phyloP scores from a whole-genome alignment of 2,329 filamentous ascomycete genomes.

The Botryotinia convoluta region DNA sequence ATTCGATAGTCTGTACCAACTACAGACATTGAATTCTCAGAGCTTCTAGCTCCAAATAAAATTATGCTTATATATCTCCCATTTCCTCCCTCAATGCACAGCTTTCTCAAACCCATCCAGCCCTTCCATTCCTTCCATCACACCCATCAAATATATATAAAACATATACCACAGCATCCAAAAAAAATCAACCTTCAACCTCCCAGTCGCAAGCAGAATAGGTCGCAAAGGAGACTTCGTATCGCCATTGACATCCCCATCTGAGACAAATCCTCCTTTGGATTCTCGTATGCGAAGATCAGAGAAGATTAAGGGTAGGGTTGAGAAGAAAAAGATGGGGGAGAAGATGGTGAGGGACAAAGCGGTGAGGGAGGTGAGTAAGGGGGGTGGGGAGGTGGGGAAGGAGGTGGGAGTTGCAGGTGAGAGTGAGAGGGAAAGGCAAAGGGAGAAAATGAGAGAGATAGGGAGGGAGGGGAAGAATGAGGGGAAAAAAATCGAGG shows the following conservation, averaged over 20 bases:
- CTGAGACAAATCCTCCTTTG: neutral
- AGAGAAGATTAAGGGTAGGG: neutral
- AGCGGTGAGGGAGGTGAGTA: fast-evolving
- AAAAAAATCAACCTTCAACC: neutral
- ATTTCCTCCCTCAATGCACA: neutral
- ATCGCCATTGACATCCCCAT: neutral
- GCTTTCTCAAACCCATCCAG: too few species aligned
- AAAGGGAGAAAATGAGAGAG: neutral
- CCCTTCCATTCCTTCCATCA: neutral
- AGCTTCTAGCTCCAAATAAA: neutral
- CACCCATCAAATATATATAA: neutral
- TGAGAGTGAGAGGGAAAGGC: neutral
- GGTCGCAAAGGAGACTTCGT: neutral
- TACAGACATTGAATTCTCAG: neutral
- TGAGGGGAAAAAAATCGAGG: neutral
- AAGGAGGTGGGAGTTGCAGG: too few species aligned
- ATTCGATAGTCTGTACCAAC: neutral
- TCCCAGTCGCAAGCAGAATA: neutral
- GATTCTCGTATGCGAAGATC: neutral
- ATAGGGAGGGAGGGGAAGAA: too few species aligned
- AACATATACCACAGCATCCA: neutral
- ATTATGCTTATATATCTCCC: neutral
- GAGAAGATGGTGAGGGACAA: too few species aligned
- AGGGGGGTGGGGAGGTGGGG: neutral
- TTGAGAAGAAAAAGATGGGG: neutral